Evolutionary conservation across 306 rosid genomes (phyloP).

Genomic region (Hylodesmum podocarpum): DNA sequence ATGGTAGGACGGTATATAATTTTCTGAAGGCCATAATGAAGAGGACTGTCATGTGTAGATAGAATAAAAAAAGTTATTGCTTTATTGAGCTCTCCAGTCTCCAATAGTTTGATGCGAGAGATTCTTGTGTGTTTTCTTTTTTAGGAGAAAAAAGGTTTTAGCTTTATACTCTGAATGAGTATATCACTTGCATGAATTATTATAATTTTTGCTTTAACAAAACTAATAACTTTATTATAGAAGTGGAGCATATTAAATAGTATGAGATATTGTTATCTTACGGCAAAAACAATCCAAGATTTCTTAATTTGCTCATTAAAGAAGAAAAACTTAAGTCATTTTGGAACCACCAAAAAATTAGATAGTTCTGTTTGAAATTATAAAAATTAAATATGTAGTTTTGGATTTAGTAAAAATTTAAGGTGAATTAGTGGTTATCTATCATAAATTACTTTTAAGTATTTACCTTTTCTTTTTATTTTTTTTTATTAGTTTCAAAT

Average conservation of each 20-base stretch:
- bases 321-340: neutral
- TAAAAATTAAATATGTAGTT: too few relatives aligned
- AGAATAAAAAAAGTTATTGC: neutral
- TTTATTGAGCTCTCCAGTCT: neutral
- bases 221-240: neutral
- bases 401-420: too few relatives aligned
- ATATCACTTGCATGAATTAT: neutral
- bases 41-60: neutral
- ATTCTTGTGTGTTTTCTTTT: neutral
- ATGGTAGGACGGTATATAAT: neutral
- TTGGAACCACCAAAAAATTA: neutral
- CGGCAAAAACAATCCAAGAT: neutral
- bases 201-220: neutral
- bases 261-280: neutral
- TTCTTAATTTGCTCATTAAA: neutral
- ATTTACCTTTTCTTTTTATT: too few relatives aligned
- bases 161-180: neutral
- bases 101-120: neutral
- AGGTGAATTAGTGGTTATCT: too few relatives aligned
- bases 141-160: neutral
- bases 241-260: neutral
- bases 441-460: too few relatives aligned
- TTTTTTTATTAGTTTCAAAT: too few relatives aligned
- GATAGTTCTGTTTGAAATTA: neutral
- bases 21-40: neutral